Evolutionary conservation across 345 rosid genomes (phyloP), one percentile per base, ranked within the genome.

Genomic region (Lepidium didymum): DNA sequence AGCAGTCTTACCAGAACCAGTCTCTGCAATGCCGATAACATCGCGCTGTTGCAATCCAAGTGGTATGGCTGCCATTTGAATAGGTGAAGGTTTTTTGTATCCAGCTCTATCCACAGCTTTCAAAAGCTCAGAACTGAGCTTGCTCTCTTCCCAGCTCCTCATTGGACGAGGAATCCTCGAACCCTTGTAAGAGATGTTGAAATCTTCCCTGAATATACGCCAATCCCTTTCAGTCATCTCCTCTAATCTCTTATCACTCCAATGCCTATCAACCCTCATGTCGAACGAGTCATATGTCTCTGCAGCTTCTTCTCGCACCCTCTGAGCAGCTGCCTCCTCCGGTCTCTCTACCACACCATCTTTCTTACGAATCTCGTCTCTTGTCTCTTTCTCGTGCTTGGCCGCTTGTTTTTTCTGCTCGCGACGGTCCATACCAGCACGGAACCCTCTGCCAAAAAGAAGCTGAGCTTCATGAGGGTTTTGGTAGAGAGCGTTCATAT

Each of bases 391-490:
- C 89, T 88, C 99, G 64, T 86, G 88, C 87, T 85, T 86, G 11
- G 92, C 96, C 0, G 99, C 95, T 3, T 91, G 85, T 64, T 86
- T 94, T 74, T 94, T 94, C 92, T 94, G 96, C 83, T 94, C 95
- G 54, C 96, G 87, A 6, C 99, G 77, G 64, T 94, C 99, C 89
- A 91, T 88, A 1, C 97, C 99, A 0, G 95, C 97, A 2, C 97
- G 86, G 74, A 94, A 94, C 58, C 99, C 97, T 49, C 97, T 76
- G 4, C 96, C 99, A 16, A 90, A 94, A 60, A 91, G 74, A 27
- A 89, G 82, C 75, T 88, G 99, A 34, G 99, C 97, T 76, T 94
- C 97, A 57, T 94, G 96, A 79, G 97, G 97, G 82, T 86, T 91
- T 60, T 87, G 96, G 78, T 88, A 89, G 65, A 94, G 78, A 15